Percentiles rank a stretch among this genome's conserved stretches.
phyloP scores from a whole-genome alignment of 1,284 basidiomycete species.

The Vanrija humicola region DNA sequence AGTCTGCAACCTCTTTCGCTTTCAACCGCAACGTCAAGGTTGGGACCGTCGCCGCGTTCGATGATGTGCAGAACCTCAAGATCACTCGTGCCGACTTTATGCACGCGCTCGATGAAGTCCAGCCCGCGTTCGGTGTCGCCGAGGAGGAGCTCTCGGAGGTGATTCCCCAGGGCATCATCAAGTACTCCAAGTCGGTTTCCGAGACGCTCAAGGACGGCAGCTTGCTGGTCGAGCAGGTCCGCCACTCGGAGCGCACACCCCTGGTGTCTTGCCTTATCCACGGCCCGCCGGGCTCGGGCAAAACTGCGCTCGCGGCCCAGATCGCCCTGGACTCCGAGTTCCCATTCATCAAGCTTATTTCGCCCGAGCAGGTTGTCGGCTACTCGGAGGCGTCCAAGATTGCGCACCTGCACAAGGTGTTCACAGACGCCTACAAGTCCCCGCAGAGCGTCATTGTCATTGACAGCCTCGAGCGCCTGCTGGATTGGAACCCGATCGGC shows the following conservation, averaged over 20 bases:
- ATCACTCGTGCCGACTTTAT: constrained; percentile 87
- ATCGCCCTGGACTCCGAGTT: constrained; percentile 90
- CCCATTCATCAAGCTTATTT: constrained; percentile 97
- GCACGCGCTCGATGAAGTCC: constrained; percentile 89
- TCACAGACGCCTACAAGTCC: constrained; percentile 95
- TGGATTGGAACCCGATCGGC: constrained; percentile 98
- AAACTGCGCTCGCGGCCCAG: constrained; percentile 91
- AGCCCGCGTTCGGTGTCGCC: constrained; percentile 94
- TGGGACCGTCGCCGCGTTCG: constrained; percentile 93
- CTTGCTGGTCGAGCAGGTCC: constrained; percentile 92
- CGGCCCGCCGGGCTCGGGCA: constrained; percentile 86
- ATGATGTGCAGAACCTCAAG: constrained; percentile 89
- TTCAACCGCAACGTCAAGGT: constrained; percentile 98
- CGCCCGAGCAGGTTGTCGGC: constrained; percentile 96
- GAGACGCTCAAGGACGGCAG: constrained; percentile 84
- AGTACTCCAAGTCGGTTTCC: constrained; percentile 72
- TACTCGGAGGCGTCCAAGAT: constrained; percentile 90
- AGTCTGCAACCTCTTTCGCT: constrained; percentile 96
- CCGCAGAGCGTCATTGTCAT: constrained; percentile 94
- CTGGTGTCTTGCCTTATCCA: constrained; percentile 87
- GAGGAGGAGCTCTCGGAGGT: constrained; percentile 94
- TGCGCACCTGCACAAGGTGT: constrained; percentile 85
- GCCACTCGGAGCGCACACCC: constrained; percentile 82
- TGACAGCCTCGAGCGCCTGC: constrained; percentile 85
- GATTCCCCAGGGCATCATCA: constrained; percentile 95